Conservation (phyloP, 164 flowering plant species). For the Stephania cephalantha region DNA sequence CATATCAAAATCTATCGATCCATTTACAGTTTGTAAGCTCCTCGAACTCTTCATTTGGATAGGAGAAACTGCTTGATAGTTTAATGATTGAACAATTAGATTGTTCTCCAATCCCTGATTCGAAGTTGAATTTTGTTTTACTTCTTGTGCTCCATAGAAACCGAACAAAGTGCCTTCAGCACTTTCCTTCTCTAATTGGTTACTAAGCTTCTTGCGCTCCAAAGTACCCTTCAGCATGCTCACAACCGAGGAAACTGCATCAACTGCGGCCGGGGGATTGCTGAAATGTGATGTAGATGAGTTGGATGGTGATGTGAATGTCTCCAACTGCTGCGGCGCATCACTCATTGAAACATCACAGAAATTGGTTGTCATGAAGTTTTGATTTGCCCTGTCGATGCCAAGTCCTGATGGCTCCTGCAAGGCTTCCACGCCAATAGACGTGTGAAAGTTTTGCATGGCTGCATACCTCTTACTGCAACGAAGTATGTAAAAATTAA, state of each 20-base stretch:
- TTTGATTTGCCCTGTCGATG: slow-evolving; percentile 31
- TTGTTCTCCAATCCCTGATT: slow-evolving; percentile 24
- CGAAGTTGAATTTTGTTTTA: slow-evolving; percentile 16
- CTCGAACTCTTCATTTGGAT: slow-evolving; percentile 25
- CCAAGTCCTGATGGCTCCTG: slow-evolving; percentile 27
- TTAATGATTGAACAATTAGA: slow-evolving; percentile 20
- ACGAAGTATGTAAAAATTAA: not conserved
- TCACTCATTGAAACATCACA: slow-evolving; percentile 31
- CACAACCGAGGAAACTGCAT: slow-evolving; percentile 70
- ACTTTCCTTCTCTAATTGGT: slow-evolving; percentile 32
- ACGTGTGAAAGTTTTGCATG: slow-evolving; percentile 49
- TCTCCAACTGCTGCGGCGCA: slow-evolving; percentile 28
- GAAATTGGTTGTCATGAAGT: slow-evolving; percentile 29
- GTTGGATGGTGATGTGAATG: slow-evolving; percentile 55
- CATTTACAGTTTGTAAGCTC: slow-evolving; percentile 30
- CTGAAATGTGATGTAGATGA: slow-evolving; percentile 53
- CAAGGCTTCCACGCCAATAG: slow-evolving; percentile 35
- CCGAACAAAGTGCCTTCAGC: slow-evolving; percentile 34
- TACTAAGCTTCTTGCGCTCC: slow-evolving; percentile 50
- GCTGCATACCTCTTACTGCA: slow-evolving; percentile 68
- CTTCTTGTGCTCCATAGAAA: slow-evolving; percentile 31
- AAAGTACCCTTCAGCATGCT: slow-evolving; percentile 73
- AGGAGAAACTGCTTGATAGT: slow-evolving; percentile 26
- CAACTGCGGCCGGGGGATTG: slow-evolving; percentile 30
- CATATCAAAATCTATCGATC: slow-evolving; percentile 27